Evolutionary conservation across 2,329 filamentous ascomycete genomes (phyloP).

Genomic region (Fusarium kyushuense): DNA sequence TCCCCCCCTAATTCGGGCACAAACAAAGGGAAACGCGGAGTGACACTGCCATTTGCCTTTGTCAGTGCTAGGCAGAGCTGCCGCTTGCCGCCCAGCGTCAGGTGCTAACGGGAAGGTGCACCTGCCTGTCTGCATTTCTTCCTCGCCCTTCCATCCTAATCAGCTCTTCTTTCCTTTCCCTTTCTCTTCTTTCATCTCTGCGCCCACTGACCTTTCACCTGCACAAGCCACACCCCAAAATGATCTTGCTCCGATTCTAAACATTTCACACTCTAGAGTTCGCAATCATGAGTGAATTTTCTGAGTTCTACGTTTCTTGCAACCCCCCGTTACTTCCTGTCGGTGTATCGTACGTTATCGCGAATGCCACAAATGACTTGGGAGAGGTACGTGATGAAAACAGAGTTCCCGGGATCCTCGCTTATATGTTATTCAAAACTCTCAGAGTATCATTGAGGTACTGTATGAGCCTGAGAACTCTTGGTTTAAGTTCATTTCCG

Average conservation of each 20-base stretch:
- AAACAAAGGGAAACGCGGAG: neutral
- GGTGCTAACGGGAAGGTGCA: slow-evolving; percentile 16
- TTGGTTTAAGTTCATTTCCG: slow-evolving; percentile 53
- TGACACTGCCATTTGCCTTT: neutral
- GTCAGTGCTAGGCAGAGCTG: neutral
- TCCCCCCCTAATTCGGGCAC: neutral
- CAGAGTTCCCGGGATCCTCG: too few relatives aligned
- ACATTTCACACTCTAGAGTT: neutral
- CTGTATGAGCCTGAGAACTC: slow-evolving; percentile 54
- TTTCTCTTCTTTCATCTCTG: neutral
- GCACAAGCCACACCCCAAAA: neutral
- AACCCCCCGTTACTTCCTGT: slow-evolving; percentile 52
- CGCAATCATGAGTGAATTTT: slow-evolving; percentile 29
- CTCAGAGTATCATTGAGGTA: slow-evolving; percentile 47
- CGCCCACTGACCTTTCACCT: neutral
- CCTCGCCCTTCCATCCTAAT: neutral
- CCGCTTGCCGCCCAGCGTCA: slow-evolving; percentile 14
- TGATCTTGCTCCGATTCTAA: neutral
- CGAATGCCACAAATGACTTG: slow-evolving; percentile 13
- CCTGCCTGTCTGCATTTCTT: slow-evolving; percentile 2
- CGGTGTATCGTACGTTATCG: slow-evolving; percentile 49
- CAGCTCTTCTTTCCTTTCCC: too few relatives aligned
- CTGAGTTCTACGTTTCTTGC: slow-evolving; percentile 53
- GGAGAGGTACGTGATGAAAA: slow-evolving; percentile 24
- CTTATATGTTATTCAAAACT: neutral